Evolutionary conservation across 2,329 filamentous ascomycete species (phyloP), one percentile per base, ranked within the genome.

Genomic region (Rutstroemia sp.): DNA sequence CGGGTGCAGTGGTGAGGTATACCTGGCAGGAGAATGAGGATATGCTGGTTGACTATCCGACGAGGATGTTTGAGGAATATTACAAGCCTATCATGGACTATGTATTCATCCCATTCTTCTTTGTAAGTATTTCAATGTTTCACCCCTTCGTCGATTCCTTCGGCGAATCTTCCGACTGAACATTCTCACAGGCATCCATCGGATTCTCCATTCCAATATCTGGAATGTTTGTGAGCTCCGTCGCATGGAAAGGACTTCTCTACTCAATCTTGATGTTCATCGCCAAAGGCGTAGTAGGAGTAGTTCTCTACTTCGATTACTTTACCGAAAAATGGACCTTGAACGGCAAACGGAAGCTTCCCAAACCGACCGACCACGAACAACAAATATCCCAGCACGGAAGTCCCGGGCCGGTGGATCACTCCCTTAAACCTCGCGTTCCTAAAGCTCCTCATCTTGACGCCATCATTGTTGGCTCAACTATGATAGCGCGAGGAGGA

Each of bases 401-500:
- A 34, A 48, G 23, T 4, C 19, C n/a, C 14, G 10, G 10, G 4
- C 7, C 34, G 5, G 34, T 34, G 5, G 44, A 48, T 10, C 10
- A 1, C 21, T 4, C 2, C n/a, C 30, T 16, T 2, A 4, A 16
- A 7, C 10, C 2, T 7, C 9, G 10, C 4, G 10, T 9, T 1
- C 12, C 27, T 7, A 44, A 10, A 14, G 59, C 63, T 9, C 61
- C 60, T 27, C 65, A 61, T 42, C 45, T 53, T 14, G 47, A 51
- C 45, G 57, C 50, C 2, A 34, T 61, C 48, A 61, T 58, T 17
- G 48, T 65, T 10, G 60, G 62, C 5, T 59, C 60, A 10, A 82
- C 81, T 2, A 92, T 92, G 88, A 80, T 87, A 0, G 82, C 88
- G 0, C 76, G 88, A 16, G 88, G 88, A 0, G 88, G 94, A 67